Conservation (phyloP, 164 flowering plant species). For the Sextonia rubra region DNA sequence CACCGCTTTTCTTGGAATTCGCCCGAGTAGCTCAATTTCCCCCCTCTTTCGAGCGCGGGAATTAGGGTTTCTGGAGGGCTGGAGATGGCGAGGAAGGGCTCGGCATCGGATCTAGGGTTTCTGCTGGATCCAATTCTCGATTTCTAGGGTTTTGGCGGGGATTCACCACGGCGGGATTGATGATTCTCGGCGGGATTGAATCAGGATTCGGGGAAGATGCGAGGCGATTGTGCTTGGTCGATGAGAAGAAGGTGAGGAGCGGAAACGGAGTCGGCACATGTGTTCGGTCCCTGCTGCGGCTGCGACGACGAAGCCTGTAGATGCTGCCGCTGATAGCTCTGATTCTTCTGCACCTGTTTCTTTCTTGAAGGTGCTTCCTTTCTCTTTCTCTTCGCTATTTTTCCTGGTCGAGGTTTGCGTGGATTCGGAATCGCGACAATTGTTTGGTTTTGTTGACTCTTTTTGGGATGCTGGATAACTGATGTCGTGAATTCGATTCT, state of each 20-base stretch:
- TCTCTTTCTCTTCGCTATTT: background rate
- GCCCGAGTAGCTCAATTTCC: background rate
- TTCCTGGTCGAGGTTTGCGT: background rate
- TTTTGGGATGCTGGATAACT: background rate
- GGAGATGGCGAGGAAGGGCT: constrained; percentile 5
- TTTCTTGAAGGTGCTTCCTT: constrained; percentile 42
- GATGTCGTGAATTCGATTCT: background rate
- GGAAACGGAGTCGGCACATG: constrained; percentile 66
- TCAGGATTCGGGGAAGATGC: constrained; percentile 41
- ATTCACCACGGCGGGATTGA: constrained; percentile 33
- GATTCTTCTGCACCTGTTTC: constrained; percentile 14
- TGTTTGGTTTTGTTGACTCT: background rate
- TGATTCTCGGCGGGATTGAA: constrained; percentile 35
- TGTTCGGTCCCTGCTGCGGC: constrained; percentile 46
- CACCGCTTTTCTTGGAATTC: background rate
- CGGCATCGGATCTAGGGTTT: constrained; percentile 33
- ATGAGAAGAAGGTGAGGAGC: constrained; percentile 37
- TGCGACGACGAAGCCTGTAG: constrained; percentile 18
- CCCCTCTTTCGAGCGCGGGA: background rate
- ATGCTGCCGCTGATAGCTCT: constrained; percentile 13
- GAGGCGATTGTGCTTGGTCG: constrained; percentile 59
- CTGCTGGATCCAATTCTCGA: constrained; percentile 5
- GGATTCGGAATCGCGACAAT: background rate
- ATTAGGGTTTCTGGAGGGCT: background rate
- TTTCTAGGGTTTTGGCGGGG: constrained; percentile 13